Evolutionary conservation across 495 filamentous ascomycete genomes (phyloP), one percentile per base, ranked within the genome.

Genomic region (Rusavskia elegans): DNA sequence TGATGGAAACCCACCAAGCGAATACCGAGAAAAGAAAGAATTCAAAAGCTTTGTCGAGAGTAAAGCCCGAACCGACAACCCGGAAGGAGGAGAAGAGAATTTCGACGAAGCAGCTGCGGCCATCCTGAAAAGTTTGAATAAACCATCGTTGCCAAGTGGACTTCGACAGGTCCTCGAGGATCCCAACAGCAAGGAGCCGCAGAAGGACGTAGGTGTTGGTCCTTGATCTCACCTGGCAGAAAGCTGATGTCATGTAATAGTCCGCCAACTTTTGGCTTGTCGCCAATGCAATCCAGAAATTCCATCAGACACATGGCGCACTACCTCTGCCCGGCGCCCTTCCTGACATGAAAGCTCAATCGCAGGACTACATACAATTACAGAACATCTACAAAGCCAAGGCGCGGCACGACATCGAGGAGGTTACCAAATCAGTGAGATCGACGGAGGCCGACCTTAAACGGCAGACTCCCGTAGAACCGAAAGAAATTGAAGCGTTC

Each of bases 331-430:
- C 89, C 2, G 93, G 92, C 44, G 81, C 82, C 19, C 72, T 97
- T 14, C 93, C 92, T 6, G 92, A 99, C 67, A 99, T 99, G 92
- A 99, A 99, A 69, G 87, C 92, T 30, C 79, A 89, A 64, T 94
- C 88, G 19, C 81, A 77, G 45, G 87, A 94, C 56, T 99, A 99
- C 68, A 80, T 97, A 55, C 73, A 81, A 55, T 74, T 99, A 25
- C 92, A 97, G 68, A 94, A 85, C 57, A 80, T 96, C 59, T 98
- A 97, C 78, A 95, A 94, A 66, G 61, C 73, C 23, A 95, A 95
- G 63, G 87, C 93, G 30, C 81, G 83, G 27, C 68, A 76, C 54
- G 93, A 99, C 59, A 68, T 82, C 39, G 76, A 81, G 48, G 83
- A 95, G 64, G 85, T 99, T 2, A 70, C 84, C 11, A 64, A 71